A percentile compares a stretch with the other conserved stretches of the same genome.
These are phyloP conservation scores for Corymbia maculata DNA, from an alignment of 345 rosid species.

Conservation along the genomic window DNA sequence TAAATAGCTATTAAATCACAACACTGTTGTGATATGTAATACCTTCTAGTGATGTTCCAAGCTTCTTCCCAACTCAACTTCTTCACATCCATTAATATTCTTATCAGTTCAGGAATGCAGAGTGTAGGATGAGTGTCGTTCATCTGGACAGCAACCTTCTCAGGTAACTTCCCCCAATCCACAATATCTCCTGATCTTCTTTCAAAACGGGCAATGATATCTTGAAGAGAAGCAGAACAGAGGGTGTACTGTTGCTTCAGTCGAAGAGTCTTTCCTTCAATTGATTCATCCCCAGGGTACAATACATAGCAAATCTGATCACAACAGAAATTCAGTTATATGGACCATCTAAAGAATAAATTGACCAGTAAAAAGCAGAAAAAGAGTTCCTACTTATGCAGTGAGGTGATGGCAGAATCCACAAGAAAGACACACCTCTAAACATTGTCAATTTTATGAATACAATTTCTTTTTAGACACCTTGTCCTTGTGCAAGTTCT, in stretches of 20 bases:
- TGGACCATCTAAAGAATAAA: not conserved
- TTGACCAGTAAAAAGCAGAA: not conserved
- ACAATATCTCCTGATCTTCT: constrained; percentile 19
- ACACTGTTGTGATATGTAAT: not conserved
- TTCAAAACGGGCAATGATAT: constrained; percentile 34
- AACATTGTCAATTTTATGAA: not conserved
- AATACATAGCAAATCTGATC: constrained; percentile 38
- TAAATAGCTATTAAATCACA: not conserved
- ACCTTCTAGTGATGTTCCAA: constrained; percentile 38
- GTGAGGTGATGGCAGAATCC: not conserved
- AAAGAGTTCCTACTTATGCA: not conserved
- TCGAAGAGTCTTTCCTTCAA: constrained; percentile 39
- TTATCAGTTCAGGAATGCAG: constrained; percentile 40
- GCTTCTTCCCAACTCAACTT: constrained; percentile 44
- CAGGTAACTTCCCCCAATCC: constrained; percentile 34
- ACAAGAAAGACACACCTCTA: not conserved
- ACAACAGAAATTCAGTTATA: not conserved
- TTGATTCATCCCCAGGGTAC: constrained; percentile 41
- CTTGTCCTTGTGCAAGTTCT: not conserved
- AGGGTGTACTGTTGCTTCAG: constrained; percentile 49
- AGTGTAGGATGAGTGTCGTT: constrained; percentile 50
- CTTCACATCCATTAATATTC: constrained; percentile 36
- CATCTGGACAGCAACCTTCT: constrained; percentile 46
- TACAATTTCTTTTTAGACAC: not conserved
- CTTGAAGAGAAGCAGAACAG: constrained; percentile 44